Evolutionary conservation across 352 stramenopile genomes (phyloP).

Genomic region (Phytophthora pluvialis): DNA sequence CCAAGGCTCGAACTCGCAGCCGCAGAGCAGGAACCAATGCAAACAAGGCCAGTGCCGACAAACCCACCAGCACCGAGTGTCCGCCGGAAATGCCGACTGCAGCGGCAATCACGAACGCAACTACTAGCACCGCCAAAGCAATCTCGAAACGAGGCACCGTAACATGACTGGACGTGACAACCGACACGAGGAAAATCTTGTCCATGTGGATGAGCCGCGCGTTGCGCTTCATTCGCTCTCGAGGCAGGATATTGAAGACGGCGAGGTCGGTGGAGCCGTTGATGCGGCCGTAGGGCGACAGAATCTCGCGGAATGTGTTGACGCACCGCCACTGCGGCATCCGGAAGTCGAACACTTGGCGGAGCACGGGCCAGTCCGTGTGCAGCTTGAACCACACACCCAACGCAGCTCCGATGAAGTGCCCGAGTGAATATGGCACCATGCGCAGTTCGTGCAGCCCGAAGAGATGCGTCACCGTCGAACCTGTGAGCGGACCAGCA

Average conservation of each 20-base stretch:
- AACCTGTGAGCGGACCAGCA: slow-evolving; percentile 60
- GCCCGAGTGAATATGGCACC: slow-evolving; percentile 33
- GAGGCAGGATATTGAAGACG: slow-evolving; percentile 58
- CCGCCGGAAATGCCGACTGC: slow-evolving; percentile 12
- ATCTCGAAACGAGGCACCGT: slow-evolving; percentile 35
- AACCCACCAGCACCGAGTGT: background rate
- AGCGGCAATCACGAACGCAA: slow-evolving; percentile 12
- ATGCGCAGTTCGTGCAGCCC: slow-evolving; percentile 33
- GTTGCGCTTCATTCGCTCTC: slow-evolving; percentile 55
- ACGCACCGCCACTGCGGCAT: slow-evolving; percentile 63
- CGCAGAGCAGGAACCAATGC: slow-evolving; percentile 5
- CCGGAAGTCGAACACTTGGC: slow-evolving; percentile 53
- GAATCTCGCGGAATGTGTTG: slow-evolving; percentile 34
- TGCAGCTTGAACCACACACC: slow-evolving; percentile 57
- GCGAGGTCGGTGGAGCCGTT: slow-evolving; percentile 53
- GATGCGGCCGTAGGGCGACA: slow-evolving; percentile 48
- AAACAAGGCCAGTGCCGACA: background rate
- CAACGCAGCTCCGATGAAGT: slow-evolving; percentile 36
- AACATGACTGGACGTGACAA: slow-evolving; percentile 54
- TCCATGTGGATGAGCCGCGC: slow-evolving; percentile 53
- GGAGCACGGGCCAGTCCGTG: slow-evolving; percentile 42
- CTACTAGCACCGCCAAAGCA: slow-evolving; percentile 9
- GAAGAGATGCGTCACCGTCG: slow-evolving; percentile 35
- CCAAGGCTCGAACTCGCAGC: slow-evolving; percentile 36
- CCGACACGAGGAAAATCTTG: slow-evolving; percentile 62